Conservation (phyloP, 2,329 filamentous ascomycete species). For the Myriosclerotinia curreyana region DNA sequence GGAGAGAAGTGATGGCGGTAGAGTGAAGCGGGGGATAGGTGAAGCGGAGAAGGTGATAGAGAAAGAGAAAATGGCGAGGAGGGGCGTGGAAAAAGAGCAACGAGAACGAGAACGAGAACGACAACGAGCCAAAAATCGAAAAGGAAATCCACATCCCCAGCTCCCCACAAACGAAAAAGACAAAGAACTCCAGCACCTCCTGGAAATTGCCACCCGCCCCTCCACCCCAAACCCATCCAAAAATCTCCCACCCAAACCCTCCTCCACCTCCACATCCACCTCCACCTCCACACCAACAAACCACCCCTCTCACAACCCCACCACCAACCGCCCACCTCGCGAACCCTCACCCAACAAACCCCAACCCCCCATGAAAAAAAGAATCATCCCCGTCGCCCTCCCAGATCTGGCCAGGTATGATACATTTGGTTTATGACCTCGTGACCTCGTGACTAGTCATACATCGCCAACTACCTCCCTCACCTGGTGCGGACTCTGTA, state of each 20-base stretch:
- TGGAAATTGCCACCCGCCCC: not conserved
- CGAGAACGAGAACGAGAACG: not conserved
- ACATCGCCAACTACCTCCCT: too few species aligned
- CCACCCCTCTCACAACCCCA: not conserved
- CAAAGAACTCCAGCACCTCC: not conserved
- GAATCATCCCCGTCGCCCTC: not conserved
- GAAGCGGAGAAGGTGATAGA: not conserved
- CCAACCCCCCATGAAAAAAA: not conserved
- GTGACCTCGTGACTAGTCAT: too few species aligned
- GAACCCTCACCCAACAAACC: conserved; percentile 4
- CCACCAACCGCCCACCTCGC: too few species aligned
- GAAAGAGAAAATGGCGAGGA: too few species aligned
- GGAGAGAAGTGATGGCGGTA: not conserved
- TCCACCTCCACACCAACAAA: not conserved
- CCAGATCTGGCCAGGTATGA: conserved; percentile 7
- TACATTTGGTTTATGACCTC: not conserved
- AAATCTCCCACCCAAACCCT: not conserved
- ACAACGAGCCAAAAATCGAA: not conserved
- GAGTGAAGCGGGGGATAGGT: not conserved
- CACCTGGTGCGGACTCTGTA: too few species aligned
- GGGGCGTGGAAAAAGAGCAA: not conserved
- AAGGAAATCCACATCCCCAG: not conserved
- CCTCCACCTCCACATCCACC: not conserved
- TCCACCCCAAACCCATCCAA: not conserved
- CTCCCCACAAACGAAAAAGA: not conserved